These are phyloP conservation scores for Dothiorella sarmentorum DNA, from an alignment of 2,329 filamentous ascomycete genomes.

Conservation along the genomic window DNA sequence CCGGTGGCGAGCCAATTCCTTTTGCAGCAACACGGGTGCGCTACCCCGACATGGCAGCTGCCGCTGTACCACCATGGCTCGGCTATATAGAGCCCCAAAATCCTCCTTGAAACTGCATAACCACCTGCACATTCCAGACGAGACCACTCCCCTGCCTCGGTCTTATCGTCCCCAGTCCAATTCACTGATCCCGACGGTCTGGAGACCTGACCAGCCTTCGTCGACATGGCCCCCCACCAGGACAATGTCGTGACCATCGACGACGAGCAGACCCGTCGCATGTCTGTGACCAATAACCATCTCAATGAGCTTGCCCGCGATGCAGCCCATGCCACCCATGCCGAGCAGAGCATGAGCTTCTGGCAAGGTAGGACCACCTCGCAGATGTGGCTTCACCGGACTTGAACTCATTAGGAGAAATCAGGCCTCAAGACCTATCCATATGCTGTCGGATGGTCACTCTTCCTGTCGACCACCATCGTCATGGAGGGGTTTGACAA, in stretches of 20 bases:
- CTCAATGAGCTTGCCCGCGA: not conserved
- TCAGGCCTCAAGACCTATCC: conserved; percentile 54
- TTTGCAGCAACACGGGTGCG: not conserved
- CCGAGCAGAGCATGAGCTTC: conserved; percentile 2
- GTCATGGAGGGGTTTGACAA: conserved; percentile 89
- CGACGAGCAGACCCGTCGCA: not conserved
- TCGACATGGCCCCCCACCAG: not conserved
- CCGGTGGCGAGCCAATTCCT: not conserved
- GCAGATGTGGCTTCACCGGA: not conserved
- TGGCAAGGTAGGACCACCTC: not conserved
- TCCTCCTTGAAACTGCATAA: not conserved
- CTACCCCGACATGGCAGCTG: conserved; percentile 1
- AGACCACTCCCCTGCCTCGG: not conserved
- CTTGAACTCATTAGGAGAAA: not conserved
- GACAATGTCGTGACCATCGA: not conserved
- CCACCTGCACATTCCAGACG: not conserved
- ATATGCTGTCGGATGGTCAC: conserved; percentile 78
- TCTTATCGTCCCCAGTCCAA: not conserved
- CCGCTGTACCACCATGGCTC: not conserved
- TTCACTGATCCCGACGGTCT: not conserved
- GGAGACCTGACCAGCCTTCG: not conserved
- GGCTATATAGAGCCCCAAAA: not conserved
- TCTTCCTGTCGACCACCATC: conserved; percentile 82
- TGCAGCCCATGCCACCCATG: not conserved
- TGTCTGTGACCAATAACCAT: not conserved